phyloP scores from a whole-genome alignment of 345 rosid genomes.

The Pelargonium nanum region DNA sequence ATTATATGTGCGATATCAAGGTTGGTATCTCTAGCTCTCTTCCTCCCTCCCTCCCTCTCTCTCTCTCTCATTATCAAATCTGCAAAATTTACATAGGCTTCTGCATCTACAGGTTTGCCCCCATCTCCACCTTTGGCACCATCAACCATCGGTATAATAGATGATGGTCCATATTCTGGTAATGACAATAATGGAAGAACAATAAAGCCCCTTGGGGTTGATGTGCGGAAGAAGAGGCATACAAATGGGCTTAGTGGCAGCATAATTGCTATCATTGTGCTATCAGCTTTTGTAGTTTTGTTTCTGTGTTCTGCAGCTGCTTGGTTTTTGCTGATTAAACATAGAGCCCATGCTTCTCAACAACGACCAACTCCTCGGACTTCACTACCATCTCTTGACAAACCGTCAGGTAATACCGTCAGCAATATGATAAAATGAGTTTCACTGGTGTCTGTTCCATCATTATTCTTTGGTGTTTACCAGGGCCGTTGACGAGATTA shows the following conservation, averaged over 20 bases:
- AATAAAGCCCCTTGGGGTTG: slow-evolving; percentile 76
- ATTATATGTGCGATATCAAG: slow-evolving; percentile 75
- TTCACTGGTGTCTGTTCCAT: neutral
- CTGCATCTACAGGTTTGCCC: slow-evolving; percentile 56
- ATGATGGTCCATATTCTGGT: slow-evolving; percentile 60
- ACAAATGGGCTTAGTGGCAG: slow-evolving; percentile 46
- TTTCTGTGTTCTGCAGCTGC: slow-evolving; percentile 44
- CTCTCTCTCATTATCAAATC: neutral
- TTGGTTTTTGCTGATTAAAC: slow-evolving; percentile 54
- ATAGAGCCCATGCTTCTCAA: slow-evolving; percentile 25
- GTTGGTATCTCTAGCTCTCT: slow-evolving; percentile 20
- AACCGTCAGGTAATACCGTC: slow-evolving; percentile 54
- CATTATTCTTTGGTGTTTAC: neutral
- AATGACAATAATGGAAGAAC: slow-evolving; percentile 40
- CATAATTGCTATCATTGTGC: slow-evolving; percentile 52
- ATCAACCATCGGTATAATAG: slow-evolving; percentile 37
- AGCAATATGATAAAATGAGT: neutral
- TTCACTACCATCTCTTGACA: slow-evolving; percentile 40
- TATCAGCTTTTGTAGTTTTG: slow-evolving; percentile 53
- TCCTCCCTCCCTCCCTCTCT: neutral
- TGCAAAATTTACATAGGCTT: neutral
- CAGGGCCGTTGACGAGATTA: slow-evolving; percentile 4
- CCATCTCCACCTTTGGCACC: slow-evolving; percentile 73
- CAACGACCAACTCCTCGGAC: slow-evolving; percentile 30
- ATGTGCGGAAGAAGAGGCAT: slow-evolving; percentile 44